Evolutionary conservation across 352 stramenopile genomes (phyloP).

Genomic region (Phytophthora capsici): DNA sequence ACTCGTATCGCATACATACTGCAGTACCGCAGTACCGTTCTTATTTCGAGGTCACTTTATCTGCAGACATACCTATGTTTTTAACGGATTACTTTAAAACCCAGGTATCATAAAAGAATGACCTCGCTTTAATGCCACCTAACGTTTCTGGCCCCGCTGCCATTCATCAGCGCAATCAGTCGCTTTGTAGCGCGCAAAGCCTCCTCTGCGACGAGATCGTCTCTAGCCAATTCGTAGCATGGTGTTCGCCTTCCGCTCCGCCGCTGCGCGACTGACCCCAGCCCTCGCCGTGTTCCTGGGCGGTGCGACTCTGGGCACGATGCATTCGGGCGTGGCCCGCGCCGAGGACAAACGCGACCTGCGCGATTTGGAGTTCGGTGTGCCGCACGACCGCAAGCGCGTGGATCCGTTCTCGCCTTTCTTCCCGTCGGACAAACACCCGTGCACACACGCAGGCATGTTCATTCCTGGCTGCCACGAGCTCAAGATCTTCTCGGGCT

Average conservation of each 20-base stretch:
- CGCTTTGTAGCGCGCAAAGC: slow-evolving; percentile 13
- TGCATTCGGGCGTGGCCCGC: slow-evolving; percentile 42
- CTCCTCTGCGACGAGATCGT: background rate
- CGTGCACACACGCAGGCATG: slow-evolving; percentile 90
- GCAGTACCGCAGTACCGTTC: background rate
- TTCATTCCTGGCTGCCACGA: slow-evolving; percentile 93
- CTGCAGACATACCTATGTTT: background rate
- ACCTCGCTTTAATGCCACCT: background rate
- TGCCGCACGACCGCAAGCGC: slow-evolving; percentile 87
- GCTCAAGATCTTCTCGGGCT: slow-evolving; percentile 94
- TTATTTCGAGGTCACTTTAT: background rate
- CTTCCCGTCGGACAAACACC: slow-evolving; percentile 91
- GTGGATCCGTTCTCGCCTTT: slow-evolving; percentile 90
- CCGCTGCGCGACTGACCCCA: slow-evolving; percentile 49
- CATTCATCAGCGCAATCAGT: slow-evolving; percentile 28
- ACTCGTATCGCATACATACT: background rate
- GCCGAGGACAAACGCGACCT: slow-evolving; percentile 80
- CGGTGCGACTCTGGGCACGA: slow-evolving; percentile 51
- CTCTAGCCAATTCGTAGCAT: slow-evolving; percentile 32
- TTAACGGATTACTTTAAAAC: background rate
- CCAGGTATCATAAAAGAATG: background rate
- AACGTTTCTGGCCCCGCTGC: background rate
- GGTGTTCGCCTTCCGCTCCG: slow-evolving; percentile 68
- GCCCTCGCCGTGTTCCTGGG: slow-evolving; percentile 60
- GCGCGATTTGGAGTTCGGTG: slow-evolving; percentile 86